Evolutionary conservation across 2,329 filamentous ascomycete species (phyloP).

Genomic region (Alternaria viburni): DNA sequence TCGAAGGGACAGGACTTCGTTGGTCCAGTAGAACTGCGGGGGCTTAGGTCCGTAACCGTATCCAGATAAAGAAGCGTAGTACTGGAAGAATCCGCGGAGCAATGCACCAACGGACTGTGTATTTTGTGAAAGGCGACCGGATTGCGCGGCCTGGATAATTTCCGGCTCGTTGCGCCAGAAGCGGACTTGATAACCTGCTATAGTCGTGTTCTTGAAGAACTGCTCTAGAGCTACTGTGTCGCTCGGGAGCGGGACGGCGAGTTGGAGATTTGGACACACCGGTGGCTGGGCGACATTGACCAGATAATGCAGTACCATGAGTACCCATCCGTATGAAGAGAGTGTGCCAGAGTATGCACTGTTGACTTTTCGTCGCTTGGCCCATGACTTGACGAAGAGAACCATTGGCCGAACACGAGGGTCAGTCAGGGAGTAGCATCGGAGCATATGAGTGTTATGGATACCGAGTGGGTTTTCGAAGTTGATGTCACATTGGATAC

Average conservation of each 20-base stretch:
- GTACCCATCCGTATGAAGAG: constrained; percentile 87
- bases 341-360: constrained; percentile 84
- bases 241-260: constrained; percentile 48
- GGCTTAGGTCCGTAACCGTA: constrained; percentile 29
- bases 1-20: constrained; percentile 79
- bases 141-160: constrained; percentile 66
- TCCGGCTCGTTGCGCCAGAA: constrained; percentile 80
- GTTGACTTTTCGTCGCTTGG: constrained; percentile 84
- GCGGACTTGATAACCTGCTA: constrained; percentile 72
- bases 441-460: constrained; percentile 81
- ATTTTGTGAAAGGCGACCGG: constrained; percentile 70
- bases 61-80: constrained; percentile 69
- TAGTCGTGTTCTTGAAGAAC: constrained; percentile 52
- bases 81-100: constrained; percentile 85
- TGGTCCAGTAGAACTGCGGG: constrained; percentile 79
- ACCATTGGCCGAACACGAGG: constrained; percentile 77
- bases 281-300: constrained; percentile 82
- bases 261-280: constrained; percentile 83
- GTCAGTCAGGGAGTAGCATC: constrained; percentile 83
- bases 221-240: constrained; percentile 36
- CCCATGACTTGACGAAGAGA: constrained; percentile 90
- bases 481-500: constrained; percentile 92
- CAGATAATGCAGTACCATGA: constrained; percentile 92
- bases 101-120: constrained; percentile 72
- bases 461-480: constrained; percentile 84